These are phyloP conservation scores for Massariosphaeria phaeospora DNA, from an alignment of 495 filamentous ascomycete genomes.

Conservation along the genomic window DNA sequence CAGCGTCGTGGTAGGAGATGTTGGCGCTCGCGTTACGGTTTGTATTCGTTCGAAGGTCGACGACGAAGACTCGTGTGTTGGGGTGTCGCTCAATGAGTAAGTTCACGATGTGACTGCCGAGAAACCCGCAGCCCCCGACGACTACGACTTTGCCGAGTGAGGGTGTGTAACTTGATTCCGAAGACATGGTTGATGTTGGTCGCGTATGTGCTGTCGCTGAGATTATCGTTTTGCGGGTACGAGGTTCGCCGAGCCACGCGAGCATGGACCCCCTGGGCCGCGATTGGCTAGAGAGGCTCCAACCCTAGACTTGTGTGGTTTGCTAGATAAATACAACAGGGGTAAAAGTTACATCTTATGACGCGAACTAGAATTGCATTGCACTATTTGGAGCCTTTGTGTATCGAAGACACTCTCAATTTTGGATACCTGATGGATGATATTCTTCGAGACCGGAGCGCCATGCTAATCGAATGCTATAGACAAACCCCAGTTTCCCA, in stretches of 20 bases:
- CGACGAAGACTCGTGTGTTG: conserved; percentile 63
- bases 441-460: too few species aligned
- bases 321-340: too few species aligned
- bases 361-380: too few species aligned
- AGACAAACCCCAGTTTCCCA: too few species aligned
- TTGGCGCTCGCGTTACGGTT: conserved; percentile 62
- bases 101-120: conserved; percentile 51
- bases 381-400: too few species aligned
- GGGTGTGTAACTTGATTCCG: neutral
- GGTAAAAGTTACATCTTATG: too few species aligned
- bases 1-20: conserved; percentile 74
- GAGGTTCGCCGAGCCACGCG: neutral
- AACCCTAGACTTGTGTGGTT: too few species aligned
- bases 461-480: too few species aligned
- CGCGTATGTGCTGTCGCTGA: neutral
- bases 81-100: conserved; percentile 45
- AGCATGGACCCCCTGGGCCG: neutral
- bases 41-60: conserved; percentile 72
- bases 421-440: too few species aligned
- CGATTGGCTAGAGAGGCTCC: too few species aligned
- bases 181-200: conserved; percentile 7
- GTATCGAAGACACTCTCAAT: too few species aligned
- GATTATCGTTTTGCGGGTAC: neutral
- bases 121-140: conserved; percentile 52
- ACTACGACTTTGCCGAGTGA: conserved; percentile 47